These are phyloP conservation scores for Mercurialis annua DNA, from an alignment of 345 rosid species.

Conservation along the genomic window DNA sequence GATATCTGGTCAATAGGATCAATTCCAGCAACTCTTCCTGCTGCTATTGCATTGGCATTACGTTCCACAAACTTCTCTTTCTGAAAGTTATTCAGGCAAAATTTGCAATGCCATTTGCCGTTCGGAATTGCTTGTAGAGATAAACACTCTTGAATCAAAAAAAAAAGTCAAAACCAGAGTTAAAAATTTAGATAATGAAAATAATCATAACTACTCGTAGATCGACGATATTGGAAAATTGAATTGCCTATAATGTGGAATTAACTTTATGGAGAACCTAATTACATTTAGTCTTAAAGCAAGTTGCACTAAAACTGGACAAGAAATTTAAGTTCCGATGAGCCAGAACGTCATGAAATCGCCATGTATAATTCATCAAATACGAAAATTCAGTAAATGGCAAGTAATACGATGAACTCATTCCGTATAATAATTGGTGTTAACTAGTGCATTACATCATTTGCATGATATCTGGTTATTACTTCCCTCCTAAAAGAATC, in stretches of 20 bases:
- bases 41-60: constrained; percentile 81
- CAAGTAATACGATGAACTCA: no score
- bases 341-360: no score
- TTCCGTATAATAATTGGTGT: no score
- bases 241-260: neutral
- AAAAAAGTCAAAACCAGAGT: neutral
- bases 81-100: constrained; percentile 55
- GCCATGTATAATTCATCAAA: no score
- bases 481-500: no score
- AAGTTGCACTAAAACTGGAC: neutral
- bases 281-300: neutral
- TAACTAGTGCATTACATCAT: no score
- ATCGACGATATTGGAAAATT: neutral
- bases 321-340: neutral
- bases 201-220: neutral
- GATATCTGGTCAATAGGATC: constrained; percentile 88
- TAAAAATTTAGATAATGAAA: constrained; percentile 1
- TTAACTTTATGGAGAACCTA: neutral
- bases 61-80: constrained; percentile 67
- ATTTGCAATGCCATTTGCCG: constrained; percentile 82
- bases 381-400: no score
- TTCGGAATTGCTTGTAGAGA: constrained; percentile 49
- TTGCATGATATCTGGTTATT: no score
- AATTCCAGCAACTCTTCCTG: constrained; percentile 83
- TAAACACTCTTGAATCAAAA: constrained; percentile 60